Percentiles rank a stretch among this genome's conserved stretches.
Conservation (phyloP, 2,329 filamentous ascomycete genomes). For the Colletotrichum sansevieriae region DNA sequence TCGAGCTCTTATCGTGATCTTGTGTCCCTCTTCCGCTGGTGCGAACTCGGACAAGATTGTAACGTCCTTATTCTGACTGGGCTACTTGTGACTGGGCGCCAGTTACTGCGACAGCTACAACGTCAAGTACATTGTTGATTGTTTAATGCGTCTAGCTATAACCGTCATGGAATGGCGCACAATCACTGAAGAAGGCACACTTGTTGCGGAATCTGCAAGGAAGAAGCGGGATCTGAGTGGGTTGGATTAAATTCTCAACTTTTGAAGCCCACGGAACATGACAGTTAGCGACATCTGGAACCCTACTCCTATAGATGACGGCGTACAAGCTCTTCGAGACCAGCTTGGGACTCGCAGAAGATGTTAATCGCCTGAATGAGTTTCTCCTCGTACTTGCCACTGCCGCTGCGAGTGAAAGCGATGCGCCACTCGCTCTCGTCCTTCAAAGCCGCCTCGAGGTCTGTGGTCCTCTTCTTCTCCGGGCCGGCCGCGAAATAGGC, state of each 20-base stretch:
- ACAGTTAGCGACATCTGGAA: no score
- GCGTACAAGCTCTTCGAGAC: constrained; percentile 56
- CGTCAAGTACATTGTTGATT: no score
- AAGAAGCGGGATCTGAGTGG: no score
- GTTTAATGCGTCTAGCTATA: no score
- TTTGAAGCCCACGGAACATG: no score
- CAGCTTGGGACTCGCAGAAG: constrained; percentile 68
- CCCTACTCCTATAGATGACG: constrained; percentile 2
- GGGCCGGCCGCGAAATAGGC: constrained; percentile 49
- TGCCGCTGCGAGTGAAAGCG: constrained; percentile 62
- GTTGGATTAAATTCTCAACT: neutral
- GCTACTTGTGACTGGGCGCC: neutral
- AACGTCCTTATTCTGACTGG: constrained; percentile 4
- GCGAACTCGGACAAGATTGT: neutral
- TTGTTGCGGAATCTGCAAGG: no score
- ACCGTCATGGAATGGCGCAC: no score
- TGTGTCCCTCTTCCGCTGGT: constrained; percentile 5
- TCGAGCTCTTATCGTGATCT: constrained; percentile 26
- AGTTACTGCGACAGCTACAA: no score
- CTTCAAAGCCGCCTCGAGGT: constrained; percentile 45
- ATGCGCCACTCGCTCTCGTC: constrained; percentile 64
- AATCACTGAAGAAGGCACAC: no score
- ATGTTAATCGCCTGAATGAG: constrained; percentile 68
- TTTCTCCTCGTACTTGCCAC: constrained; percentile 64
- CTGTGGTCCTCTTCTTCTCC: constrained; percentile 43